Evolutionary conservation across 2,329 filamentous ascomycete genomes (phyloP), one percentile per base, ranked within the genome.

Genomic region (Trichophyton benhamiae): DNA sequence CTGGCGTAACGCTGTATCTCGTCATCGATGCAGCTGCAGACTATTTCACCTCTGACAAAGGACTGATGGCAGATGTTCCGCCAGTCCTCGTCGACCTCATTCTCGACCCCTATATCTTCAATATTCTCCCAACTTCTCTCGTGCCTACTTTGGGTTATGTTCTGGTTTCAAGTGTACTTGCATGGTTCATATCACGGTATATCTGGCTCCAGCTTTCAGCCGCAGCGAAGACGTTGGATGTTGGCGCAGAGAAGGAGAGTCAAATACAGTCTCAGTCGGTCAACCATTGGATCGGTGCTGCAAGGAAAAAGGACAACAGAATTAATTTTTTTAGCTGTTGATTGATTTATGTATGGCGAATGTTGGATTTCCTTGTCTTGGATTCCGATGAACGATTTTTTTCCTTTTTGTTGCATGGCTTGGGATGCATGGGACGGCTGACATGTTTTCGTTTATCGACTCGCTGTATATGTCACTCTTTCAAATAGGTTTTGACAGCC

Each of bases 91-190:
- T 87, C 59, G 92, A 99, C 68, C 75, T 87, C 61, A 85, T 96
- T 68, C 82, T 99, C 25, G 94, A 97, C 72, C 91, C 91, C 0
- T 97, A 87, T 70, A 63, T 95, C 46, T 75, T 86, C 69, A 94
- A 95, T 76, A 70, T 91, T 15, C 79, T 97, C 59, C 94, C 94
- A 11, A 79, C 79, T 59, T 95, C 91, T 3, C 77, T 97, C 15
- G 69, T 87, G 22, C 85, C 88, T 20, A 92, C 87, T 1, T 83
- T 83, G 11, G 76, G 75, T 41, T 95, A 91, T 73, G 79, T 95
- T 60, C 68, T 80, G 3, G 66, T 82, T 2, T 80, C 95, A 60
- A 83, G 84, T 9, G 64, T 79, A 42, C 66, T 76, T 44, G 77
- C 79, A 30, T 82, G 79, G 73, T 77, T 48, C n/a, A 9, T 59